Percentiles rank a stretch among this genome's conserved stretches.
phyloP scores from a whole-genome alignment of 495 filamentous ascomycete genomes.

The Penicillium malachiteum region DNA sequence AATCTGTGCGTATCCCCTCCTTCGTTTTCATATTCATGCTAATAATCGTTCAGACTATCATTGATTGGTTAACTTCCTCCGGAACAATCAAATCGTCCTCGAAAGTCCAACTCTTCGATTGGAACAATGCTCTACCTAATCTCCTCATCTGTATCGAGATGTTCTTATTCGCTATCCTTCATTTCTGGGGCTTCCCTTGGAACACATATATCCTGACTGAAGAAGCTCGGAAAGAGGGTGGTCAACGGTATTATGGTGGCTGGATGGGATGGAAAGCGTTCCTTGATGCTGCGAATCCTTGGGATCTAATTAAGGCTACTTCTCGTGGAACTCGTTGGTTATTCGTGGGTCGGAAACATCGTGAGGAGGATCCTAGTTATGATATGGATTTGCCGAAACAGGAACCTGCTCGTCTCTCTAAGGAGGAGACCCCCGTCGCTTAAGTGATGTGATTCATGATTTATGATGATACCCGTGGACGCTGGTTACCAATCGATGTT shows the following conservation, averaged over 20 bases:
- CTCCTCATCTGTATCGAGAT: constrained; percentile 73
- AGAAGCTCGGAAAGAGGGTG: neutral
- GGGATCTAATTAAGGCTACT: constrained; percentile 74
- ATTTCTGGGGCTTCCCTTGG: constrained; percentile 70
- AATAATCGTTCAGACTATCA: constrained; percentile 38
- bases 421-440: neutral
- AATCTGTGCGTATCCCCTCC: constrained; percentile 38
- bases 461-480: constrained; percentile 1
- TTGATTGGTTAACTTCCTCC: constrained; percentile 54
- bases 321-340: constrained; percentile 71
- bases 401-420: neutral
- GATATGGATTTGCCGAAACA: constrained; percentile 6
- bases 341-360: constrained; percentile 58
- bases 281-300: constrained; percentile 67
- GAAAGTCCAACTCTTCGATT: constrained; percentile 61
- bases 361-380: constrained; percentile 44
- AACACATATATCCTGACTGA: constrained; percentile 42
- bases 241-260: constrained; percentile 49
- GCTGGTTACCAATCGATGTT: neutral
- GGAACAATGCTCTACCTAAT: constrained; percentile 70
- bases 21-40: neutral
- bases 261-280: constrained; percentile 57
- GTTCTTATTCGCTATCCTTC: constrained; percentile 66
- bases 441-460: constrained; percentile 2
- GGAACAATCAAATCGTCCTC: constrained; percentile 54